Evolutionary conservation across 2,329 filamentous ascomycete species (phyloP), one percentile per base, ranked within the genome.

Genomic region (Pseudocercospora fuligena): DNA sequence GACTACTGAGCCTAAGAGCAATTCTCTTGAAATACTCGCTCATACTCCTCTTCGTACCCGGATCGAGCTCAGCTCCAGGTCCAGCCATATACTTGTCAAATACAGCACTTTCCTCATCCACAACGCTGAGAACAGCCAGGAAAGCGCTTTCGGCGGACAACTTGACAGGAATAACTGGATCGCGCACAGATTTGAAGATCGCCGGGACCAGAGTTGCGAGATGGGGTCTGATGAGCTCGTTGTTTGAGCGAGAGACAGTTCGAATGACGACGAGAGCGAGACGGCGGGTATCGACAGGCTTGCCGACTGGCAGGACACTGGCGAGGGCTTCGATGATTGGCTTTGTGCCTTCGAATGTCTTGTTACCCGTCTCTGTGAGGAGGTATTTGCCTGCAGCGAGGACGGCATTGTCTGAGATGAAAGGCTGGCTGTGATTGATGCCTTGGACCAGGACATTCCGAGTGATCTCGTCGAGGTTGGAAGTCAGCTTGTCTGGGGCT

Each of bases 21-120:
- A 99, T 92, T 49, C 95, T 86, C 85, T 97, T 97, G 83, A 98
- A 98, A 82, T 99, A 99, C 79, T 99, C 95, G 66, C 90, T 87
- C 91, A 99, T 97, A 78, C 90, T 93, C 73, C 94, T 87, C 85
- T 96, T 95, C 19, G 89, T 89, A 47, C 88, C 90, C 0, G 92
- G 81, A 8, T 89, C 85, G 66, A 97, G 80, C 5, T 87, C 88
- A 1, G 89, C 84, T 0, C 89, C 88, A 25, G 56, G n/a, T 16
- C 57, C 61, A 9, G 87, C 84, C 83, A 97, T 89, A 80, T 93
- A 98, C 81, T 94, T 94, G 73, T 97, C 94, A 78, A 97, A 98
- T 21, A 97, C 88, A 69, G 88, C 89, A 66, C 85, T 86, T 76
- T 97, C 95, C 69, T 94, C 90, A 53, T 97, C 92, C 0, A 94